A percentile compares a stretch with the other conserved stretches of the same genome.
Evolutionary conservation across 768 basidiomycete genomes (phyloP).

Genomic region (Panaeolus papilionaceus): DNA sequence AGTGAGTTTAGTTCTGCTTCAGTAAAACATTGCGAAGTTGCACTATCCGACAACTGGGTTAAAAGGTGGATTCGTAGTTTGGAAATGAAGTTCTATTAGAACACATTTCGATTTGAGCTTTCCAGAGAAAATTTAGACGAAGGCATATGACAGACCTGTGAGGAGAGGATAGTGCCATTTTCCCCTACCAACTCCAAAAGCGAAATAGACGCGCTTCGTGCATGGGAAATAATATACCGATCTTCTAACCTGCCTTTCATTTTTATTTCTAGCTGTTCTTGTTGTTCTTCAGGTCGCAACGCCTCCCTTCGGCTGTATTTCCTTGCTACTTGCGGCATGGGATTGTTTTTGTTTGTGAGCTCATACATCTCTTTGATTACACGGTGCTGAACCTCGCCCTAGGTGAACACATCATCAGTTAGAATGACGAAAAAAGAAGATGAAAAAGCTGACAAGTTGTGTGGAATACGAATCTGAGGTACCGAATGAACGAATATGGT

Average conservation of each 20-base stretch:
- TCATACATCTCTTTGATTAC: slow-evolving; percentile 44
- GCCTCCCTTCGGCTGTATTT: slow-evolving; percentile 9
- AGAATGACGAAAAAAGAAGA: slow-evolving; percentile 20
- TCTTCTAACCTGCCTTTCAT: background rate
- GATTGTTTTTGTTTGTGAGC: slow-evolving; percentile 40
- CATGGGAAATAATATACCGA: background rate
- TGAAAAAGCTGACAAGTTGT: slow-evolving; percentile 38
- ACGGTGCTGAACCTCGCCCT: slow-evolving; percentile 53
- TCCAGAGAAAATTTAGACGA: background rate
- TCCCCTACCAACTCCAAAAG: background rate
- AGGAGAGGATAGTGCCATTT: background rate
- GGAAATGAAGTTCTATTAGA: background rate
- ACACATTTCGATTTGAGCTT: background rate
- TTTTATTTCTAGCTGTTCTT: background rate
- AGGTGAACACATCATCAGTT: background rate
- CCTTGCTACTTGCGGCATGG: slow-evolving; percentile 35
- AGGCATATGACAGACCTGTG: background rate
- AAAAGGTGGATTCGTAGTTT: background rate
- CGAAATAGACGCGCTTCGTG: background rate
- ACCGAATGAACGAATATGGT: slow-evolving; percentile 36
- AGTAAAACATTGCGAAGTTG: background rate
- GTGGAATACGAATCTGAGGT: slow-evolving; percentile 48
- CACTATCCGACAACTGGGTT: too few relatives aligned
- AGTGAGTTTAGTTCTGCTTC: slow-evolving; percentile 28
- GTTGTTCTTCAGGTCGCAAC: background rate